Percentiles rank a stretch among this genome's conserved stretches.
Evolutionary conservation across 2,329 filamentous ascomycete species (phyloP).

Genomic region (Trichophaea hybrida): DNA sequence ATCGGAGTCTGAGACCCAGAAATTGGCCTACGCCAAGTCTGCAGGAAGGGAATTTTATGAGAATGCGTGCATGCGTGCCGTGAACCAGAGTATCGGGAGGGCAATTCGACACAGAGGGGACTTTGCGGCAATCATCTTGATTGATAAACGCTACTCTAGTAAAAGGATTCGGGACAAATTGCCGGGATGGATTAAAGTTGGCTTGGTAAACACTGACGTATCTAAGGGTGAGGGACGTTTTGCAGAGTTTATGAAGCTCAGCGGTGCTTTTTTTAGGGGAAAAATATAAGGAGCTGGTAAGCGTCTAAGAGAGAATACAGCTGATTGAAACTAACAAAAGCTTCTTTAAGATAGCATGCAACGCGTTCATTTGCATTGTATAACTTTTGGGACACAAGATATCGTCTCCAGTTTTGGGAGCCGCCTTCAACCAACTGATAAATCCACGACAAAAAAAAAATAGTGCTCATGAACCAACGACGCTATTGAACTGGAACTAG

Average conservation of each 20-base stretch:
- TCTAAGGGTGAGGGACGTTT: conserved; percentile 33
- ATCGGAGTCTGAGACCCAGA: background rate
- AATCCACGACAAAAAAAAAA: background rate
- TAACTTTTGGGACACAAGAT: background rate
- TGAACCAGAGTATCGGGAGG: conserved; percentile 90
- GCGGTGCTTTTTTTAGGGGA: conserved; percentile 44
- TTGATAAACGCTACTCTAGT: conserved; percentile 66
- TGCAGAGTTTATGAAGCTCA: conserved; percentile 44
- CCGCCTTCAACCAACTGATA: background rate
- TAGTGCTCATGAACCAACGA: background rate
- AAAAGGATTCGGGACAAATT: conserved; percentile 62
- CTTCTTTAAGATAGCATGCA: background rate
- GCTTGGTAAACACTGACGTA: conserved; percentile 36
- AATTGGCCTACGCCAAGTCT: conserved; percentile 30
- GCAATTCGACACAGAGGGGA: conserved; percentile 79
- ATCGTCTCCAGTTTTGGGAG: background rate
- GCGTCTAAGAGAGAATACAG: background rate
- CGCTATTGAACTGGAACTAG: background rate
- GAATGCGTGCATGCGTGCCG: conserved; percentile 81
- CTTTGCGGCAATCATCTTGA: conserved; percentile 77
- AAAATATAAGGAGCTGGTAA: conserved; percentile 31
- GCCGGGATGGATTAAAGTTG: conserved; percentile 73
- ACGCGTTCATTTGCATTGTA: background rate
- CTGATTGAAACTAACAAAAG: background rate
- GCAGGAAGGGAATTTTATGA: conserved; percentile 30